Evolutionary conservation across 2,329 filamentous ascomycete genomes (phyloP).

Genomic region (Colletotrichum cereale): DNA sequence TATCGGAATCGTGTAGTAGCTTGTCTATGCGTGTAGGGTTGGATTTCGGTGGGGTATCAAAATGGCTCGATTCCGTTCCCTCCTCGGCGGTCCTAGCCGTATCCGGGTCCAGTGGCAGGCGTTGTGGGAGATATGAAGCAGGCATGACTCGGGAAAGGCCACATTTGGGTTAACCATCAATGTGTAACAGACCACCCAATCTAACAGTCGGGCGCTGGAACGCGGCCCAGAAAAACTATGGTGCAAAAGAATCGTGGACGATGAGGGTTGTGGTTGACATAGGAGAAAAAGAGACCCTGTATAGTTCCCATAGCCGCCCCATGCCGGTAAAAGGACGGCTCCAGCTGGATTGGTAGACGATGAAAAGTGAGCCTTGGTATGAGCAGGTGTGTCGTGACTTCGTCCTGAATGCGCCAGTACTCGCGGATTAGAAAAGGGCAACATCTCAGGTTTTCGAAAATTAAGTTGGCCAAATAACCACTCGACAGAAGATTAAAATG

Average conservation of each 20-base stretch:
- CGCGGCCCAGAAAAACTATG: conserved; percentile 33
- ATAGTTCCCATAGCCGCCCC: conserved; percentile 37
- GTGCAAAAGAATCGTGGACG: conserved; percentile 37
- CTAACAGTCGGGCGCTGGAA: conserved; percentile 37
- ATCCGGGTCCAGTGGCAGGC: conserved; percentile 35
- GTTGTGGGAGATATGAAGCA: conserved; percentile 40
- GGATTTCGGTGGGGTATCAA: conserved; percentile 42
- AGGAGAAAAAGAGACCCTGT: conserved; percentile 33
- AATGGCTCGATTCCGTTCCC: conserved; percentile 41
- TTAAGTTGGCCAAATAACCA: conserved; percentile 41
- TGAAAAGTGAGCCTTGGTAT: conserved; percentile 41
- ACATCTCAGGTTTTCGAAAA: conserved; percentile 40
- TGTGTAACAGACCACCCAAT: conserved; percentile 40
- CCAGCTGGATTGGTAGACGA: conserved; percentile 36
- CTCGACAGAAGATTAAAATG: conserved; percentile 41
- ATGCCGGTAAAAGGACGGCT: conserved; percentile 32
- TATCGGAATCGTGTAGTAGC: conserved; percentile 37
- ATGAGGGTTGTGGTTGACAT: conserved; percentile 28
- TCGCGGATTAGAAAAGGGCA: conserved; percentile 41
- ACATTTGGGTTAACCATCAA: conserved; percentile 39
- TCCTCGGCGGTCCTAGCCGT: conserved; percentile 38
- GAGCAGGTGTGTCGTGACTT: conserved; percentile 42
- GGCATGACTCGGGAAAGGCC: conserved; percentile 41
- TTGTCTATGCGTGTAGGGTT: conserved; percentile 38
- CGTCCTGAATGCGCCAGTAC: conserved; percentile 41